A percentile compares a stretch with the other conserved stretches of the same genome.
These are phyloP conservation scores for Triticum dicoccoides DNA, from an alignment of 176 grass and related monocot species.

Conservation along the genomic window DNA sequence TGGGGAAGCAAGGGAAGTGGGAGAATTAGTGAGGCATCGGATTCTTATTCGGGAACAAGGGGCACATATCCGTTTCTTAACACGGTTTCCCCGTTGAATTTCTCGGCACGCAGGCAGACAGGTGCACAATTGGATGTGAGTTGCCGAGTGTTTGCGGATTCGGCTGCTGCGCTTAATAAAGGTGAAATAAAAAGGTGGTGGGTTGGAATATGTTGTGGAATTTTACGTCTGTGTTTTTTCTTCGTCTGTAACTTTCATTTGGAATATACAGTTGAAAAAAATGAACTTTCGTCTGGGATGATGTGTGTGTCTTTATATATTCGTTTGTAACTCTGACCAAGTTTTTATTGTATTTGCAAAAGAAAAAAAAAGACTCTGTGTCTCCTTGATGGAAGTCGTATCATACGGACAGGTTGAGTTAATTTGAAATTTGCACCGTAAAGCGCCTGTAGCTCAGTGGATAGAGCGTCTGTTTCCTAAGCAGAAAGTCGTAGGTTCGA, in stretches of 20 bases:
- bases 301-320: not conserved
- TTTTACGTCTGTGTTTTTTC: not conserved
- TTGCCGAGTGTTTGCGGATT: not conserved
- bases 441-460: slow-evolving; percentile 97
- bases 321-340: not conserved
- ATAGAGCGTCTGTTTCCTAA: slow-evolving; percentile 99
- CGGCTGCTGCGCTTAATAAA: not conserved
- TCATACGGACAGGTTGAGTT: not conserved
- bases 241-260: not conserved
- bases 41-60: slow-evolving; percentile 14
- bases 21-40: slow-evolving; percentile 32
- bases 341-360: too few relatives aligned
- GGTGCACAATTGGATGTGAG: not conserved
- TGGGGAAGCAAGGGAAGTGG: not conserved
- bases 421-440: not conserved
- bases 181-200: too few relatives aligned
- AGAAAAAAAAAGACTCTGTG: not conserved
- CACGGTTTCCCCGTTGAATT: slow-evolving; percentile 28
- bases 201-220: not conserved
- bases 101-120: not conserved
- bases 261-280: too few relatives aligned
- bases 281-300: not conserved
- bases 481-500: slow-evolving; percentile 78
- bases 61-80: slow-evolving; percentile 43
- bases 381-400: not conserved